Evolutionary conservation across 306 rosid species (phyloP).

Genomic region (Myrica gale): DNA sequence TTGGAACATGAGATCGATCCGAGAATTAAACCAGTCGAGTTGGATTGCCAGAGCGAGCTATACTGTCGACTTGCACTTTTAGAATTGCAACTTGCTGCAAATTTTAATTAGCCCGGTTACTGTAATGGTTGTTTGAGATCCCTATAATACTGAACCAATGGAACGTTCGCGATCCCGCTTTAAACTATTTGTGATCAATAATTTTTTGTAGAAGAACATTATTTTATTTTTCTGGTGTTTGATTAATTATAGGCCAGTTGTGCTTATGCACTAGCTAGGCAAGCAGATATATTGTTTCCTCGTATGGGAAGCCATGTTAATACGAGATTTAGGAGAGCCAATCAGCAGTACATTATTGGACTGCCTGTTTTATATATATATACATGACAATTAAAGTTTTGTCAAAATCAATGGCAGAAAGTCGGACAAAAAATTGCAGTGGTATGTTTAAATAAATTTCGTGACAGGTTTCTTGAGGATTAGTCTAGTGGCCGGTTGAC

Average conservation of each 20-base stretch:
- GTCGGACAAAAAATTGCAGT: no score
- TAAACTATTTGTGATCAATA: not conserved
- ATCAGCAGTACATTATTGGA: not conserved
- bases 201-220: not conserved
- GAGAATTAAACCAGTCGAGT: not conserved
- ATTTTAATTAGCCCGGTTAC: not conserved
- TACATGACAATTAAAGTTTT: not conserved
- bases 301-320: not conserved
- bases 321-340: conserved; percentile 1
- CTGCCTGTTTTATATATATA: not conserved
- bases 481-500: no score
- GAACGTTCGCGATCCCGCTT: not conserved
- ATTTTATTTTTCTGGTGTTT: not conserved
- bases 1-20: not conserved
- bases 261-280: not conserved
- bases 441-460: no score
- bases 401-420: not conserved
- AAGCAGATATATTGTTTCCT: not conserved
- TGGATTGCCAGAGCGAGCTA: not conserved
- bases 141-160: not conserved
- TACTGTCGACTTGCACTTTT: not conserved
- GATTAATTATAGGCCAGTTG: not conserved
- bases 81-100: conserved; percentile 5
- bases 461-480: no score
- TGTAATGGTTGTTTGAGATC: not conserved